These are phyloP conservation scores for Lactarius pseudohatsudake DNA, from an alignment of 768 basidiomycete genomes.

Conservation along the genomic window DNA sequence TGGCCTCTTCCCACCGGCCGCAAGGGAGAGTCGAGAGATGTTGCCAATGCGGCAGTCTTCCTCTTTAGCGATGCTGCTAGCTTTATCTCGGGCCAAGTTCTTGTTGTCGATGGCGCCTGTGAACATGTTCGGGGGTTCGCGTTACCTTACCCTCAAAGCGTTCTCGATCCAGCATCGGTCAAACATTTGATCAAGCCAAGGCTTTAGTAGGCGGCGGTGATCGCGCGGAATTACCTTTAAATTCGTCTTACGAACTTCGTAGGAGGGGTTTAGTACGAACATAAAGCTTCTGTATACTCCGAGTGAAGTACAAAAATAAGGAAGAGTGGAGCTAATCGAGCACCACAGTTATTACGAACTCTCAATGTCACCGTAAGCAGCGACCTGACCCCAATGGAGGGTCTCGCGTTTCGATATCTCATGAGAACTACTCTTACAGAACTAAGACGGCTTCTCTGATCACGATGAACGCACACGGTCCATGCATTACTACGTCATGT, in stretches of 20 bases:
- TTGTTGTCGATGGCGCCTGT: slow-evolving; percentile 35
- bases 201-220: slow-evolving; percentile 19
- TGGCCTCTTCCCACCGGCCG: slow-evolving; percentile 25
- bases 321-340: neutral
- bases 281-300: neutral
- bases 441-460: neutral
- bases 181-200: slow-evolving; percentile 29
- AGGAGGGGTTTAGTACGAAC: neutral
- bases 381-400: neutral
- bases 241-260: neutral
- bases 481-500: slow-evolving; percentile 3
- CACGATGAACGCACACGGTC: neutral
- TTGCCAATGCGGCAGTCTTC: slow-evolving; percentile 42
- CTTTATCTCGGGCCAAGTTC: slow-evolving; percentile 41
- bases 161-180: slow-evolving; percentile 30
- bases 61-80: slow-evolving; percentile 43
- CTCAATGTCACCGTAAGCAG: neutral
- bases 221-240: neutral
- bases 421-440: neutral
- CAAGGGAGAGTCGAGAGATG: slow-evolving; percentile 34
- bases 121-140: slow-evolving; percentile 28
- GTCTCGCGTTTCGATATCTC: neutral
- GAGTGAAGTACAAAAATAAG: neutral
- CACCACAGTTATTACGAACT: neutral
- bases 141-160: slow-evolving; percentile 31